Conservation (phyloP, 176 grass and related monocot species). For the Melocanna baccifera region DNA sequence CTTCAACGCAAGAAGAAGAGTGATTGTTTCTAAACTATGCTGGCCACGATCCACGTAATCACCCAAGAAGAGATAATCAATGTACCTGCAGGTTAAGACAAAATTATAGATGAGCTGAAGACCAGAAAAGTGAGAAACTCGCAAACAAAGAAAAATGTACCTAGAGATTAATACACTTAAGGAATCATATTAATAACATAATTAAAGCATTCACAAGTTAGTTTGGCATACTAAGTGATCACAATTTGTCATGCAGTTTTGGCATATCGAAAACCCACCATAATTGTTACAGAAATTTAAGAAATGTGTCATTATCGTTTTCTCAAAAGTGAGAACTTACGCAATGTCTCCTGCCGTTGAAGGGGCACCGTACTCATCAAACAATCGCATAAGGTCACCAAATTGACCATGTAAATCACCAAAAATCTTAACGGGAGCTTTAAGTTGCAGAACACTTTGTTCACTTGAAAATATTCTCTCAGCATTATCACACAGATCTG, state of each 20-base stretch:
- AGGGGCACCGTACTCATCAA: conserved; percentile 97
- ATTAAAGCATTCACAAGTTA: neutral
- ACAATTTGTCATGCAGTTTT: conserved; percentile 2
- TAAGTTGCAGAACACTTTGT: conserved; percentile 88
- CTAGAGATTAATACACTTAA: conserved; percentile 11
- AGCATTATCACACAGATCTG: conserved; percentile 90
- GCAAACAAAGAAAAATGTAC: neutral
- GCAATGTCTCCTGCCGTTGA: conserved; percentile 97
- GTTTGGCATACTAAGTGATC: conserved; percentile 2
- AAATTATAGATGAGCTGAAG: conserved; percentile 16
- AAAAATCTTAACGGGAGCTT: conserved; percentile 97
- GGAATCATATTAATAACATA: neutral
- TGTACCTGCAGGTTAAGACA: conserved; percentile 70
- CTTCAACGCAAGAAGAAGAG: conserved; percentile 98
- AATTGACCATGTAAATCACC: conserved; percentile 98
- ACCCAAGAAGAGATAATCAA: conserved; percentile 99
- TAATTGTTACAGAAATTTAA: conserved; percentile 3
- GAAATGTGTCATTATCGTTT: neutral
- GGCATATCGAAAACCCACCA: neutral
- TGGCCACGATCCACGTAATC: conserved; percentile 99
- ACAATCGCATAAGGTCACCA: conserved; percentile 95
- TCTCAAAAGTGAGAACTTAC: conserved; percentile 51
- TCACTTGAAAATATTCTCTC: conserved; percentile 97
- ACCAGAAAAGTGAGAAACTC: neutral
- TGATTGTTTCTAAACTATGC: conserved; percentile 98